Evolutionary conservation across 768 basidiomycete genomes (phyloP), one percentile per base, ranked within the genome.

Genomic region (Gymnopilus dilepis): DNA sequence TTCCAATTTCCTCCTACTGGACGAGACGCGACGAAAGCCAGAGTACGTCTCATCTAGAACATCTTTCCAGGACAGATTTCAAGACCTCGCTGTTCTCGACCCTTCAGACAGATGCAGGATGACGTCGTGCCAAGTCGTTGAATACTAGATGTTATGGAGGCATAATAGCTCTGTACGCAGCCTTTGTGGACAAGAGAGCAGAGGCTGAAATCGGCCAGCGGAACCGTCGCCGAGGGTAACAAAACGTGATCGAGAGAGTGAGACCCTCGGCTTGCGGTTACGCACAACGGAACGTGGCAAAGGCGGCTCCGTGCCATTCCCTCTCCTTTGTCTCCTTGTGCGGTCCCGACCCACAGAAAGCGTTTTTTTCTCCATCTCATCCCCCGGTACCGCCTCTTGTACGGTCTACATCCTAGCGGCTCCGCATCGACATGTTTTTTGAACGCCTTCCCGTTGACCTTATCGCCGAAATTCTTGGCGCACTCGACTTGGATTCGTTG

Each of bases 371-470:
- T 41, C 24, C 30, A 42, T 52, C 21, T 26, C 26, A 42, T 51
- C 30, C 59, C n/a, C 34, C 52, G 48, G 42, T 12, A 41, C 34
- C 41, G 41, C 41, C n/a, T 52, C 59, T 50, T 51, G 13, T 21
- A 37, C 55, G 37, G 34, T 61, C 53, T 59, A 50, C 34, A 57
- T 52, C 59, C n/a, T 40, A 41, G 24, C 59, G 58, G 56, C 45
- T 30, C 64, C 50, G 41, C 51, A 54, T 53, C 59, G 47, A 59
- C 38, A 77, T 77, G 74, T 64, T 65, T 52, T 76, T 84, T 65
- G 80, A 88, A 66, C 77, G 79, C 5, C 78, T 93, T 6, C 90
- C 91, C n/a, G 89, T 90, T 42, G 91, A 94, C 69, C 81, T 93
- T 55, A 84, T 92, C 58, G 88, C 86, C 17, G 85, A 87, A 61